Percentiles rank a stretch among this genome's conserved stretches.
Conservation (phyloP, 257 asterid species). For the Anisodus tanguticus region DNA sequence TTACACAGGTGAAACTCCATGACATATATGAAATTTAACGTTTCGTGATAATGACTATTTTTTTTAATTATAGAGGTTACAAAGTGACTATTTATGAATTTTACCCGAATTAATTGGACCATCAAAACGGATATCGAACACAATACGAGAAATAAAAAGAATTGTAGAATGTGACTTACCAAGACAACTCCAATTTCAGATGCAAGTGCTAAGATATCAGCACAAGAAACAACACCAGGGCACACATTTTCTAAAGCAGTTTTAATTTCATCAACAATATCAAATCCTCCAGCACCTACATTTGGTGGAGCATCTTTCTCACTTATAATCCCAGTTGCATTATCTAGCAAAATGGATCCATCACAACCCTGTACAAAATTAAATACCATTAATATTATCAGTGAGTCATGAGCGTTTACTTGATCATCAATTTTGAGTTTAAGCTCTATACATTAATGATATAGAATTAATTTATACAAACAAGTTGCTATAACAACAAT, state of each 20-base stretch:
- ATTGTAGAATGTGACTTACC: constrained; percentile 28
- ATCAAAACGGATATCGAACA: neutral
- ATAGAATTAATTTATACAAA: neutral
- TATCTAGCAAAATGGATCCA: constrained; percentile 45
- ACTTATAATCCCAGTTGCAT: constrained; percentile 36
- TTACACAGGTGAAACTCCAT: too few relatives aligned
- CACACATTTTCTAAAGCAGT: constrained; percentile 44
- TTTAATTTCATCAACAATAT: constrained; percentile 44
- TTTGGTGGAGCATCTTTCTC: constrained; percentile 45
- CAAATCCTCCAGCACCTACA: constrained; percentile 33
- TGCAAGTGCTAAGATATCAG: constrained; percentile 47
- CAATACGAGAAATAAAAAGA: rapidly evolving
- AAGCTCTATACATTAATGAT: neutral
- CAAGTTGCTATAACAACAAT: neutral
- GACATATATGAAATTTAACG: too few relatives aligned
- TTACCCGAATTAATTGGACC: neutral
- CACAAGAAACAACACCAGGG: constrained; percentile 51
- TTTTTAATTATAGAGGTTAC: too few relatives aligned
- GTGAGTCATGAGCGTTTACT: neutral
- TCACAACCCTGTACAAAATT: constrained; percentile 44
- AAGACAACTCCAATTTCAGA: constrained; percentile 38
- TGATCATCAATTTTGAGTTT: too few relatives aligned
- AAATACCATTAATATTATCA: neutral
- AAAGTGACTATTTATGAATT: too few relatives aligned
- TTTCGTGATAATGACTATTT: too few relatives aligned